Percentiles rank a stretch among this genome's conserved stretches.
Evolutionary conservation across 2,329 filamentous ascomycete species (phyloP).

Genomic region (Gaeumannomyces sp.): DNA sequence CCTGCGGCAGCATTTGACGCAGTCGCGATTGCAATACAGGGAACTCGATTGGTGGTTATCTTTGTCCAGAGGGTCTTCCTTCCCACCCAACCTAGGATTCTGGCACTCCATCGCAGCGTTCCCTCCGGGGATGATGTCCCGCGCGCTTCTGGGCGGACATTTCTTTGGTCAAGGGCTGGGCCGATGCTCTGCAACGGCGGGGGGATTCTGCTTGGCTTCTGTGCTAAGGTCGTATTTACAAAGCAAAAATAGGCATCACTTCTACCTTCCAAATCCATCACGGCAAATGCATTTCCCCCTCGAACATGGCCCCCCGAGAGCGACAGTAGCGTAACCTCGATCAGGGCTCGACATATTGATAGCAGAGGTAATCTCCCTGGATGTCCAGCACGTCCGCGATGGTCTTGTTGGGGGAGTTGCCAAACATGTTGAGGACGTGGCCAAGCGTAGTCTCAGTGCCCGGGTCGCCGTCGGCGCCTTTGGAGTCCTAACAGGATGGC

Average conservation of each 20-base stretch:
- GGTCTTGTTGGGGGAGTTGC: conserved; percentile 14
- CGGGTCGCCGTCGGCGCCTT: conserved; percentile 12
- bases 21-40: background rate
- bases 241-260: too few relatives aligned
- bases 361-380: conserved; percentile 14
- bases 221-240: too few relatives aligned
- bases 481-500: background rate
- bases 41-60: too few relatives aligned
- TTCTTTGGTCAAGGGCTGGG: background rate
- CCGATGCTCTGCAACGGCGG: background rate
- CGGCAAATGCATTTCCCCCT: too few relatives aligned
- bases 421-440: conserved; percentile 16
- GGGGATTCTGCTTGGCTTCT: background rate
- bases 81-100: too few relatives aligned
- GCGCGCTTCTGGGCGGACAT: background rate
- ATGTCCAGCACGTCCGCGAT: conserved; percentile 16
- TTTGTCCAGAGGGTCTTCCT: too few relatives aligned
- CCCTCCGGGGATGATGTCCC: background rate
- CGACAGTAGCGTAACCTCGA: too few relatives aligned
- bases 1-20: background rate
- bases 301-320: too few relatives aligned
- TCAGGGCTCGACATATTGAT: conserved; percentile 10
- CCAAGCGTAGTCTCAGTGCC: conserved; percentile 13
- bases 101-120: too few relatives aligned
- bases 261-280: too few relatives aligned